These are phyloP conservation scores for Liquidambar formosana DNA, from an alignment of 164 flowering plant genomes.

Conservation along the genomic window DNA sequence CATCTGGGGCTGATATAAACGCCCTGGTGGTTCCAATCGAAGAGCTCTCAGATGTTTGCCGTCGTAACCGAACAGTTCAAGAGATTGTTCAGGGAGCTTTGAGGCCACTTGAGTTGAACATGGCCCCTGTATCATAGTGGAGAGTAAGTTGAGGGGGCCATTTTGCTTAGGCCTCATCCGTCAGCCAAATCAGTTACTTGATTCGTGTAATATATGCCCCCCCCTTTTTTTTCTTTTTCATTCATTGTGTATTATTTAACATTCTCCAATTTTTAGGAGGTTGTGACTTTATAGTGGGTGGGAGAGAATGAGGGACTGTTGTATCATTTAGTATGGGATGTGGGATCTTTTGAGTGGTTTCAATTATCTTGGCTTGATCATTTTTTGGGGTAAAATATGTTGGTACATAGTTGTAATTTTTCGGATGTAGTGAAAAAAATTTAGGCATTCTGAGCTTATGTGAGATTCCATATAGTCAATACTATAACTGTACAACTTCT, in stretches of 20 bases:
- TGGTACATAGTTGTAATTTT: slow-evolving; percentile 10
- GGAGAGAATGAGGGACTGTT: slow-evolving; percentile 8
- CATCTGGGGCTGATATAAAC: slow-evolving; percentile 60
- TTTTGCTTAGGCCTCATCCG: slow-evolving; percentile 26
- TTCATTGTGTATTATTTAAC: slow-evolving; percentile 11
- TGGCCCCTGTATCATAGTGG: slow-evolving; percentile 49
- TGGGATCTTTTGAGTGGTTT: slow-evolving; percentile 20
- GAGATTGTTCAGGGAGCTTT: slow-evolving; percentile 93
- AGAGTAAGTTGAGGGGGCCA: slow-evolving; percentile 12
- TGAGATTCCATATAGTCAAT: no score
- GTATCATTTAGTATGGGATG: slow-evolving; percentile 1
- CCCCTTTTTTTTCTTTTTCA: slow-evolving; percentile 5
- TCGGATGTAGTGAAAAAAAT: slow-evolving; percentile 6
- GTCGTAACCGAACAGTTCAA: slow-evolving; percentile 86
- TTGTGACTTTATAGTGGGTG: slow-evolving; percentile 1
- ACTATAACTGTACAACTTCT: no score
- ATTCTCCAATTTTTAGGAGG: slow-evolving; percentile 30
- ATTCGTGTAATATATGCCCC: slow-evolving; percentile 3
- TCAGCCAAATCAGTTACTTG: slow-evolving; percentile 2
- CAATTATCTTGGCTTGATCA: slow-evolving; percentile 10
- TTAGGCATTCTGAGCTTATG: no score
- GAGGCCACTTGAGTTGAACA: slow-evolving; percentile 79
- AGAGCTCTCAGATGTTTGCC: slow-evolving; percentile 88
- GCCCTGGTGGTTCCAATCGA: slow-evolving; percentile 56
- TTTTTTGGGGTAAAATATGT: slow-evolving; percentile 16